Conservation (phyloP, 2,329 filamentous ascomycete species). For the Myriosclerotinia duriaeana region DNA sequence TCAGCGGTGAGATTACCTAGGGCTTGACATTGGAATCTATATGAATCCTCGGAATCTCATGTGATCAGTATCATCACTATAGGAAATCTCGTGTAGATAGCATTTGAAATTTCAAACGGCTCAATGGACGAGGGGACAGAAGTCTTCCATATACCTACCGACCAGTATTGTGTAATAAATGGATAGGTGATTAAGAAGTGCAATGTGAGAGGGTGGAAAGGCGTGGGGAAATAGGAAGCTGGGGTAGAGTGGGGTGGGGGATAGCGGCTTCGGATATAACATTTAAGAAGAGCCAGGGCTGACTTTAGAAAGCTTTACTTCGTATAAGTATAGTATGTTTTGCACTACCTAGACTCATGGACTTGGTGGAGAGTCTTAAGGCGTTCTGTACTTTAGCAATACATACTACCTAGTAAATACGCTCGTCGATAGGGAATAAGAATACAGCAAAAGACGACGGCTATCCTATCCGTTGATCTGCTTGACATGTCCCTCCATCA, state of each 20-base stretch:
- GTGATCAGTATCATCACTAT: slow-evolving; percentile 17
- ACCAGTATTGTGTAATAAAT: not conserved
- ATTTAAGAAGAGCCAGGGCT: too few relatives aligned
- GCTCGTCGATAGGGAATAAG: too few relatives aligned
- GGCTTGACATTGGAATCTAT: slow-evolving; percentile 18
- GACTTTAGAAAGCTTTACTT: not conserved
- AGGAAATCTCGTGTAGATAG: slow-evolving; percentile 5
- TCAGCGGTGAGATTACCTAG: slow-evolving; percentile 19
- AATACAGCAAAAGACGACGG: too few relatives aligned
- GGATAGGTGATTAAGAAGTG: not conserved
- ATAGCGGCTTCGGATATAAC: not conserved
- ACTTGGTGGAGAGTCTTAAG: too few relatives aligned
- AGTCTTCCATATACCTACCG: not conserved
- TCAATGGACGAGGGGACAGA: not conserved
- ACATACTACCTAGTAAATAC: not conserved
- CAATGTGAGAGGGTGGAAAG: not conserved
- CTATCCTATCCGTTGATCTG: not conserved
- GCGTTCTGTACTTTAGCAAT: not conserved
- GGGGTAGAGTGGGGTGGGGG: slow-evolving; percentile 11
- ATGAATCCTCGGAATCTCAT: slow-evolving; percentile 2
- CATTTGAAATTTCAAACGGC: slow-evolving; percentile 1
- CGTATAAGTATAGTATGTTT: too few relatives aligned
- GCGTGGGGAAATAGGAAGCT: slow-evolving; percentile 12
- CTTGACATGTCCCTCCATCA: not conserved
- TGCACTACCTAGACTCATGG: not conserved